Conservation (phyloP, 2,329 filamentous ascomycete species). For the Trichoderma lentiforme region DNA sequence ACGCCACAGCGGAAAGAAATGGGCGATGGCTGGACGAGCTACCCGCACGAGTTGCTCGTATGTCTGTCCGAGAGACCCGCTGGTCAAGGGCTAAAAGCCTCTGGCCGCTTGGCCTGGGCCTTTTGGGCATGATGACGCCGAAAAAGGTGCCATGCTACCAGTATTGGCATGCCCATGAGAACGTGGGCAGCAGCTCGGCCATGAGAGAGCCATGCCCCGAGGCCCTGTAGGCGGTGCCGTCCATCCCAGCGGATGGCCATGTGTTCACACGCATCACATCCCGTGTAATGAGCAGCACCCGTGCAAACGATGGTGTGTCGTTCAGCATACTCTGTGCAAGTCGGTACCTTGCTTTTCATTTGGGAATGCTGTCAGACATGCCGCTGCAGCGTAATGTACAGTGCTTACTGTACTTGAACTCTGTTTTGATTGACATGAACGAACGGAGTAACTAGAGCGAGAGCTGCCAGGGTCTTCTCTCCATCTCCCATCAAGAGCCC, state of each 20-base stretch:
- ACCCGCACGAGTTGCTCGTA: neutral
- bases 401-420: neutral
- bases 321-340: neutral
- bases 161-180: neutral
- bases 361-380: neutral
- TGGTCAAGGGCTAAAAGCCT: slow-evolving; percentile 6
- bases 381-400: neutral
- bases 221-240: slow-evolving; percentile 1
- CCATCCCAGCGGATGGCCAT: neutral
- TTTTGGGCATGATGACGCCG: neutral
- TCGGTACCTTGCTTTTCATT: neutral
- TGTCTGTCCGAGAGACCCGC: neutral
- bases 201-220: neutral
- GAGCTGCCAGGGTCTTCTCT: neutral
- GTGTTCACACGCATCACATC: neutral
- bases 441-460: neutral
- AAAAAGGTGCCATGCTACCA: neutral
- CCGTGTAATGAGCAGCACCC: neutral
- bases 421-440: neutral
- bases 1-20: slow-evolving; percentile 6
- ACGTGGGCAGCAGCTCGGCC: neutral
- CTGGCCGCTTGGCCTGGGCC: neutral
- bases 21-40: neutral
- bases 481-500: neutral
- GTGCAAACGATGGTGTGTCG: neutral